phyloP scores from a whole-genome alignment of 805 yeast genomes.

The Peterozyma toletana region DNA sequence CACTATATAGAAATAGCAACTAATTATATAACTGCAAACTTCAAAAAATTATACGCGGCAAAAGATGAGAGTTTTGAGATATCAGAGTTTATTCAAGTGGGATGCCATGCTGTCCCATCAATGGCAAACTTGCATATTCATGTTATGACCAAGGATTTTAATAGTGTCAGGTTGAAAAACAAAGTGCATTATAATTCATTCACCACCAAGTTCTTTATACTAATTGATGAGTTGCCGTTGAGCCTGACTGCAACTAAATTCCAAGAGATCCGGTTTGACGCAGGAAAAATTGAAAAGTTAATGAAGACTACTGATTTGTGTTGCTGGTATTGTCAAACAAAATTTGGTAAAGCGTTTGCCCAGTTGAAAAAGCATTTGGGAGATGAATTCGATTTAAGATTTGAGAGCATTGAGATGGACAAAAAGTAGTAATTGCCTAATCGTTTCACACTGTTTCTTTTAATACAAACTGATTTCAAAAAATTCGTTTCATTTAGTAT shows the following conservation, averaged over 20 bases:
- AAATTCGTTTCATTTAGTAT: too few relatives aligned
- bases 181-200: constrained; percentile 68
- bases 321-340: constrained; percentile 33
- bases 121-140: constrained; percentile 67
- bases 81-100: constrained; percentile 34
- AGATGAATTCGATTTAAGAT: constrained; percentile 21
- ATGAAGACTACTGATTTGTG: constrained; percentile 26
- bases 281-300: constrained; percentile 29
- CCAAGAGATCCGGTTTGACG: constrained; percentile 31
- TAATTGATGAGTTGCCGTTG: constrained; percentile 41
- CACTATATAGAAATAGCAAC: constrained; percentile 31
- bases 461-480: too few relatives aligned
- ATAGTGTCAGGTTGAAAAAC: constrained; percentile 46
- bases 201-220: constrained; percentile 56
- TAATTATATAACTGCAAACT: constrained; percentile 11
- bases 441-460: too few relatives aligned
- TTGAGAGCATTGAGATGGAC: constrained; percentile 3
- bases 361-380: constrained; percentile 33
- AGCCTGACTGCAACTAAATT: constrained; percentile 15
- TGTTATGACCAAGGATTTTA: constrained; percentile 59
- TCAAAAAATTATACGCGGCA: constrained; percentile 10
- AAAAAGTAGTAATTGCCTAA: too few relatives aligned
- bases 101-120: constrained; percentile 69
- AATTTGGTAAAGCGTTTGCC: constrained; percentile 35
- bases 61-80: constrained; percentile 19